phyloP scores from a whole-genome alignment of 306 rosid species.

The Vachellia pachyceras region DNA sequence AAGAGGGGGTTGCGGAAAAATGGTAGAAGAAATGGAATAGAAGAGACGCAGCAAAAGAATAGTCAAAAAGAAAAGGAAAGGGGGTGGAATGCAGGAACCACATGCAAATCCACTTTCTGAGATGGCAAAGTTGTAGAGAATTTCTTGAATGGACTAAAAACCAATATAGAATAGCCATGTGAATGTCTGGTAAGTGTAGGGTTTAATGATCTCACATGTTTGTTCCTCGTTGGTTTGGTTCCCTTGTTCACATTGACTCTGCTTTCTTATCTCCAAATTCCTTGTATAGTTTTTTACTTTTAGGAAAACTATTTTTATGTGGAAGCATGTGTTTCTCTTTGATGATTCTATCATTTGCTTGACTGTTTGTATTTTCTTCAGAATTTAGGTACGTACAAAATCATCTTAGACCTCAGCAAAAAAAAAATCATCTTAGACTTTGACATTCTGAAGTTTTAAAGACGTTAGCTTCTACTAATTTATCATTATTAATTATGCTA shows the following conservation, averaged over 20 bases:
- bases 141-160: not conserved
- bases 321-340: not conserved
- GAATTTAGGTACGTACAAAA: conserved; percentile 16
- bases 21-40: conserved; percentile 61
- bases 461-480: not conserved
- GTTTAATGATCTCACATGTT: not conserved
- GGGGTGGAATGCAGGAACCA: conserved; percentile 75
- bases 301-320: not conserved
- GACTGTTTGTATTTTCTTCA: conserved; percentile 5
- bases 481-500: not conserved
- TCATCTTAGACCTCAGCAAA: too few relatives aligned
- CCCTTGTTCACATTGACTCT: not conserved
- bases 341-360: conserved; percentile 41
- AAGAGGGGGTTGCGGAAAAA: conserved; percentile 64
- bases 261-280: not conserved
- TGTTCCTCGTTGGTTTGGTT: conserved; percentile 23
- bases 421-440: too few relatives aligned
- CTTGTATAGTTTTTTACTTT: not conserved
- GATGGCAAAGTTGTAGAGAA: conserved; percentile 17
- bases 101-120: conserved; percentile 45
- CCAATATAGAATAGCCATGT: conserved; percentile 4
- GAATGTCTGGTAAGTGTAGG: not conserved
- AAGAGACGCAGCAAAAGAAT: conserved; percentile 68
- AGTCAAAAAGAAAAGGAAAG: conserved; percentile 87
- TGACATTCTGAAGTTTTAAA: not conserved